These are phyloP conservation scores for Forsythia viridissima DNA, from an alignment of 257 asterid species.

Conservation along the genomic window DNA sequence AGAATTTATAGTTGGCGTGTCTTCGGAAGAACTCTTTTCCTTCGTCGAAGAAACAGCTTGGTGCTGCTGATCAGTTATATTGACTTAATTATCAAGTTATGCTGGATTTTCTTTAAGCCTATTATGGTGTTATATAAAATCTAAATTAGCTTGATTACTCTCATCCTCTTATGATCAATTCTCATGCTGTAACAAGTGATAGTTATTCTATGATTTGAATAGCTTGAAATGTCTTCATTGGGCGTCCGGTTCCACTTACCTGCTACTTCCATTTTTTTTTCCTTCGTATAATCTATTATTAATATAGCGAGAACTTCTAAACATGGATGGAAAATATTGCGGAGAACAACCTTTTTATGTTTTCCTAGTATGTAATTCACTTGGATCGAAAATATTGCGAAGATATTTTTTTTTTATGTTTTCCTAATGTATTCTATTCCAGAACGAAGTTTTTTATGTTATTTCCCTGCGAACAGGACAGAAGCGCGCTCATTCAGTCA, in stretches of 20 bases:
- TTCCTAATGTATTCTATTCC: conserved; percentile 10
- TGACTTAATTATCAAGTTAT: background rate
- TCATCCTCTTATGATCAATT: background rate
- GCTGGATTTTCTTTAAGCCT: background rate
- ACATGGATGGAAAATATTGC: background rate
- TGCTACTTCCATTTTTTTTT: background rate
- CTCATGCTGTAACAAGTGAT: background rate
- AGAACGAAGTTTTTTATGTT: conserved; percentile 9
- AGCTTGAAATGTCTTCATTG: background rate
- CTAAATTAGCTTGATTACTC: background rate
- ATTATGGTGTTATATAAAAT: background rate
- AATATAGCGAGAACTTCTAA: background rate
- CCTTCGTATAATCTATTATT: background rate
- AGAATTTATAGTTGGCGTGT: background rate
- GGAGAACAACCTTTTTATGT: too few species aligned
- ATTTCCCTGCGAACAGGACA: conserved; percentile 58
- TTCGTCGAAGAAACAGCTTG: background rate
- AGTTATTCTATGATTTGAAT: background rate
- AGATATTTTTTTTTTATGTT: background rate
- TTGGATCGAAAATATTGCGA: background rate
- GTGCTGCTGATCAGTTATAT: background rate
- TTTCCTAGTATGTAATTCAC: too few species aligned
- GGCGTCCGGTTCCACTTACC: background rate
- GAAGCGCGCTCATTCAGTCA: conserved; percentile 77
- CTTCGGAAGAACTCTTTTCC: background rate